Conservation (phyloP, 1,284 basidiomycete genomes). For the Exobasidium cylindrosporum region DNA sequence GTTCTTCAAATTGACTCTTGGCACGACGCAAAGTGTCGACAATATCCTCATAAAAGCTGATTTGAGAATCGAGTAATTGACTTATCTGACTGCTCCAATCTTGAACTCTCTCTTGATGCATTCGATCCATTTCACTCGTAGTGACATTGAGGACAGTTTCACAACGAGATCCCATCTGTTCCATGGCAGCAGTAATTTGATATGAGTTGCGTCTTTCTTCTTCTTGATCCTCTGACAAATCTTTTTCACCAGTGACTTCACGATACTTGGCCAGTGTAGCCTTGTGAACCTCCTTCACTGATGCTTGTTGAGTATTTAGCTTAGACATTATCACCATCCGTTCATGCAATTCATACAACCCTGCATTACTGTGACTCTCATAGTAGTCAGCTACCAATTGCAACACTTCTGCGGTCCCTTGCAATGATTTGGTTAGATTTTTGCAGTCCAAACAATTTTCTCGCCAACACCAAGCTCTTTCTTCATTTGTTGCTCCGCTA, state of each 20-base stretch:
- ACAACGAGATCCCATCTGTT: slow-evolving; percentile 66
- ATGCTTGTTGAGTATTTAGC: slow-evolving; percentile 69
- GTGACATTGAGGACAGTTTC: slow-evolving; percentile 80
- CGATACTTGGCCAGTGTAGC: slow-evolving; percentile 57
- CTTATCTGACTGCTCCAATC: slow-evolving; percentile 36
- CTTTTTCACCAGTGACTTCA: slow-evolving; percentile 53
- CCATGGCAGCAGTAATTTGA: slow-evolving; percentile 34
- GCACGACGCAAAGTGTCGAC: slow-evolving; percentile 26
- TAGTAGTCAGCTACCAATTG: slow-evolving; percentile 73
- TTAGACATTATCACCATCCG: slow-evolving; percentile 71
- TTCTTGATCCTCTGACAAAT: neutral
- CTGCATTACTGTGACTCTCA: slow-evolving; percentile 71
- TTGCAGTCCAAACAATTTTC: slow-evolving; percentile 74
- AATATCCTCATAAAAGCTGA: slow-evolving; percentile 32
- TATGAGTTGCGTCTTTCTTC: neutral
- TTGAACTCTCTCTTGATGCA: slow-evolving; percentile 36
- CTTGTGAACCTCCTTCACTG: slow-evolving; percentile 66
- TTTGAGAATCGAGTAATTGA: slow-evolving; percentile 31
- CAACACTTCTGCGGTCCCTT: slow-evolving; percentile 71
- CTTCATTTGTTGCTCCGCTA: slow-evolving; percentile 62
- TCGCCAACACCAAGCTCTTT: slow-evolving; percentile 81
- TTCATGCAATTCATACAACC: slow-evolving; percentile 71
- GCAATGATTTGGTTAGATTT: slow-evolving; percentile 71
- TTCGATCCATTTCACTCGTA: slow-evolving; percentile 75
- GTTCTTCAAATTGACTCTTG: neutral